Evolutionary conservation across 2,329 filamentous ascomycete genomes (phyloP).

Genomic region (Alternaria sp.): DNA sequence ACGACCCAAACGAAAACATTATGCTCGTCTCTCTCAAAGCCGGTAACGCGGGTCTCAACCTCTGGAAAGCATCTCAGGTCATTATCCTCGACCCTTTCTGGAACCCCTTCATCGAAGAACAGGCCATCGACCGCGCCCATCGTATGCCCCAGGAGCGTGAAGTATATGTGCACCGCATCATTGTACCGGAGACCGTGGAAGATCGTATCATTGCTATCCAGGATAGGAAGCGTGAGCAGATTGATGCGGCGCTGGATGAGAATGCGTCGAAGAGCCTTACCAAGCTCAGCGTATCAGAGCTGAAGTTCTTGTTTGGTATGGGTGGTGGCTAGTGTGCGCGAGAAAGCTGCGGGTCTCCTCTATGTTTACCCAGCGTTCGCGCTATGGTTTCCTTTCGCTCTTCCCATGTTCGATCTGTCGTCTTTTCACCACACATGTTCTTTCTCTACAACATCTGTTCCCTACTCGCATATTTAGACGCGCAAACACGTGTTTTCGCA

Average conservation of each 20-base stretch:
- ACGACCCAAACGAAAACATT: constrained; percentile 65
- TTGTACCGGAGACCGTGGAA: constrained; percentile 81
- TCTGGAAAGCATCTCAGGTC: constrained; percentile 81
- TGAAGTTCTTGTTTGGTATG: constrained; percentile 72
- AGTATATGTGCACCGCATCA: constrained; percentile 80
- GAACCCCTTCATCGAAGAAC: constrained; percentile 93
- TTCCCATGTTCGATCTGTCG: background rate
- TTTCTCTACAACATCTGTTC: background rate
- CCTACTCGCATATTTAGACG: background rate
- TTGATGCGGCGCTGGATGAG: constrained; percentile 82
- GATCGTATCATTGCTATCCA: constrained; percentile 84
- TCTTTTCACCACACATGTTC: background rate
- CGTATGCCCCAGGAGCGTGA: constrained; percentile 79
- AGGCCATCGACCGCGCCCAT: constrained; percentile 88
- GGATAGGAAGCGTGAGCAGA: constrained; percentile 76
- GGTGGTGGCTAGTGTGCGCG: background rate
- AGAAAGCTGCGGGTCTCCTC: background rate
- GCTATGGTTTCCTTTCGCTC: background rate
- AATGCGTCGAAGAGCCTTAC: constrained; percentile 70
- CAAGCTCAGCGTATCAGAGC: constrained; percentile 69
- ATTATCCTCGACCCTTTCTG: constrained; percentile 94
- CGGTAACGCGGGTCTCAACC: constrained; percentile 84
- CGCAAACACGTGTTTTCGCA: background rate
- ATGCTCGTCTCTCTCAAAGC: constrained; percentile 82
- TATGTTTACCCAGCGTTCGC: background rate